A percentile compares a stretch with the other conserved stretches of the same genome.
Evolutionary conservation across 441 rosid species (phyloP).

Genomic region (Biscutella auriculata): DNA sequence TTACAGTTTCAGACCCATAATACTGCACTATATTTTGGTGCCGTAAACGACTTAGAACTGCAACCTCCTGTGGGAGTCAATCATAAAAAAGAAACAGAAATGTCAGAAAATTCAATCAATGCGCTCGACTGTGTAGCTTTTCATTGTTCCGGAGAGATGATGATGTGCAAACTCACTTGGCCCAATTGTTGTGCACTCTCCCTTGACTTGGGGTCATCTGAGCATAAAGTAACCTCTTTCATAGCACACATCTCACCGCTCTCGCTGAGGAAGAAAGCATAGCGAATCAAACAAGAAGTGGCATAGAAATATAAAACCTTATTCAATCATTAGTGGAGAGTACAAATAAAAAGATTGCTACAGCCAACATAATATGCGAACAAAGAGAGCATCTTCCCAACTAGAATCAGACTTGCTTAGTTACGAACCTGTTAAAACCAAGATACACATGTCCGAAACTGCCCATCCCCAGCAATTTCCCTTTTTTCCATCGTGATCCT

Average conservation of each 20-base stretch:
- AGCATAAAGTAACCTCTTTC: conserved; percentile 78
- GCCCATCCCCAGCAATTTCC: conserved; percentile 70
- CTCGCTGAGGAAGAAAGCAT: conserved; percentile 37
- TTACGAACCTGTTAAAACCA: conserved; percentile 72
- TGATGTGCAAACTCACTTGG: conserved; percentile 37
- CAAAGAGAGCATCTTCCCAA: not conserved
- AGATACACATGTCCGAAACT: conserved; percentile 83
- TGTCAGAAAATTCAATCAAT: not conserved
- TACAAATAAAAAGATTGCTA: no score
- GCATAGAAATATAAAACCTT: not conserved
- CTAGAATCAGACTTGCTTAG: not conserved
- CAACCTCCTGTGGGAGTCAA: conserved; percentile 49
- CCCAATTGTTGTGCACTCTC: conserved; percentile 70
- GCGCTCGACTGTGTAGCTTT: no score
- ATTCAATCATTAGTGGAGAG: no score
- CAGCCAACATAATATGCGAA: not conserved
- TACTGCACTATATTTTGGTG: conserved; percentile 94
- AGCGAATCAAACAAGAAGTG: conserved; percentile 13
- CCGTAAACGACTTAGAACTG: conserved; percentile 53
- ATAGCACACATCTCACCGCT: conserved; percentile 92
- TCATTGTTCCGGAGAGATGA: not conserved
- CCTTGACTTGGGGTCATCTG: conserved; percentile 79
- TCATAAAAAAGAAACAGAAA: not conserved
- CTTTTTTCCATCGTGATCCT: conserved; percentile 80
- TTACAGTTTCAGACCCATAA: conserved; percentile 87